phyloP scores from a whole-genome alignment of 2,329 filamentous ascomycete species.

The Neopestalotiopsis clavispora region DNA sequence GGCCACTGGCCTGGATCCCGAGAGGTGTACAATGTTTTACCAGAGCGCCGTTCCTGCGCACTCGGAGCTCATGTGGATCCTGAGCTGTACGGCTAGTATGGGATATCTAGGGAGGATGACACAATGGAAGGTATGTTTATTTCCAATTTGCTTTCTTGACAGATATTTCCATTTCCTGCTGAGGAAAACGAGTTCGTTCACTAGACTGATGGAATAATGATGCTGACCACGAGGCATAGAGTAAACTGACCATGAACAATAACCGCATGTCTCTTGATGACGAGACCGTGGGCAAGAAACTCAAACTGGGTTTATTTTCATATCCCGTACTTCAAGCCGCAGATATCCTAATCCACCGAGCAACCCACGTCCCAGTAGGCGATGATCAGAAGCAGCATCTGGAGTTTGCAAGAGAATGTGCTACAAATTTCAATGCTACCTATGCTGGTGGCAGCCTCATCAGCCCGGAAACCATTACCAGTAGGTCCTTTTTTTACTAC shows the following conservation, averaged over 20 bases:
- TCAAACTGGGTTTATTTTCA: conserved; percentile 91
- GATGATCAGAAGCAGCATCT: conserved; percentile 94
- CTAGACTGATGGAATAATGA: not conserved
- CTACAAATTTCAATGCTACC: conserved; percentile 82
- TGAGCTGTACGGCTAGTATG: conserved; percentile 89
- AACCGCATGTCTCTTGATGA: conserved; percentile 63
- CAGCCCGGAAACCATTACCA: conserved; percentile 72
- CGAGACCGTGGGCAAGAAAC: conserved; percentile 52
- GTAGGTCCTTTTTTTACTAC: conserved; percentile 46
- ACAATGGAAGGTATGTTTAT: conserved; percentile 82
- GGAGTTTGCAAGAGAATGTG: conserved; percentile 88
- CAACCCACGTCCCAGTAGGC: conserved; percentile 96
- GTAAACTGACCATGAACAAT: conserved; percentile 71
- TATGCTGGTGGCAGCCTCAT: conserved; percentile 67
- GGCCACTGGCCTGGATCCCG: conserved; percentile 82
- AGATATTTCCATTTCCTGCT: not conserved
- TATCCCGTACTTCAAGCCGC: conserved; percentile 96
- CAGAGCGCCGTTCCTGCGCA: conserved; percentile 81
- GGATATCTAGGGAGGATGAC: conserved; percentile 98
- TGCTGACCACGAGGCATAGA: conserved; percentile 49
- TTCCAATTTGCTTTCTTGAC: not conserved
- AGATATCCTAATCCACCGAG: conserved; percentile 87
- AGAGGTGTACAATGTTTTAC: conserved; percentile 79
- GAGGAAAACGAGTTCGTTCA: too few relatives aligned
- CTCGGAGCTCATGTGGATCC: conserved; percentile 93